phyloP scores from a whole-genome alignment of 78 protist genomes.

The Polysphondylium violaceum region DNA sequence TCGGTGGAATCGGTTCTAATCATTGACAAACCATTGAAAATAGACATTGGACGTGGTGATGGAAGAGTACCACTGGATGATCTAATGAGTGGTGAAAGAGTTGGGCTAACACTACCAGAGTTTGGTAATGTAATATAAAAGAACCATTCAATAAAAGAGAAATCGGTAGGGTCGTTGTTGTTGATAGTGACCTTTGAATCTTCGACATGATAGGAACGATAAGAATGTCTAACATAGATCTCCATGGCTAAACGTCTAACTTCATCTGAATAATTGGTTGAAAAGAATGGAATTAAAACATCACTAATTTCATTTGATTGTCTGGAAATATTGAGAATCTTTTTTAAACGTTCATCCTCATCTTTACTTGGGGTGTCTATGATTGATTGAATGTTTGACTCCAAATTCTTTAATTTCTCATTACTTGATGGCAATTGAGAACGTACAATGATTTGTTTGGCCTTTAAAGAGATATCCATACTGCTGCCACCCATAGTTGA shows the following conservation, averaged over 20 bases:
- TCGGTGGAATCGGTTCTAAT: constrained; percentile 70
- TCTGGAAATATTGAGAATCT: constrained; percentile 14
- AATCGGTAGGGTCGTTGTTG: background rate
- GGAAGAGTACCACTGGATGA: background rate
- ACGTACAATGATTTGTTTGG: constrained; percentile 60
- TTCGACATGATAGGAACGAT: constrained; percentile 69
- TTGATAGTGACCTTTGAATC: constrained; percentile 14
- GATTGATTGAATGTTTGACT: constrained; percentile 6
- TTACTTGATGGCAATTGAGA: constrained; percentile 60
- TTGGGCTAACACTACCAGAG: background rate
- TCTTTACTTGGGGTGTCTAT: background rate
- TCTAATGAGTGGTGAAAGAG: background rate
- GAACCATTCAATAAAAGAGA: constrained; percentile 52
- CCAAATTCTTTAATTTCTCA: constrained; percentile 13
- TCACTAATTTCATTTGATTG: constrained; percentile 51
- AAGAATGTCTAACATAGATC: constrained; percentile 56
- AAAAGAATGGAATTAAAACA: constrained; percentile 47
- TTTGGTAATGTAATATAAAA: constrained; percentile 61
- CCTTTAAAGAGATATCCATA: constrained; percentile 53
- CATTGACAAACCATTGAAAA: constrained; percentile 59
- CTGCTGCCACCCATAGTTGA: constrained; percentile 6
- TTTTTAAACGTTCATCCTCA: constrained; percentile 22
- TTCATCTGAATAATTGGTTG: background rate
- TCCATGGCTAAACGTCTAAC: constrained; percentile 44
- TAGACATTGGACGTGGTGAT: constrained; percentile 32